Conservation (phyloP, 768 basidiomycete species). For the Hysterangium stoloniferum region DNA sequence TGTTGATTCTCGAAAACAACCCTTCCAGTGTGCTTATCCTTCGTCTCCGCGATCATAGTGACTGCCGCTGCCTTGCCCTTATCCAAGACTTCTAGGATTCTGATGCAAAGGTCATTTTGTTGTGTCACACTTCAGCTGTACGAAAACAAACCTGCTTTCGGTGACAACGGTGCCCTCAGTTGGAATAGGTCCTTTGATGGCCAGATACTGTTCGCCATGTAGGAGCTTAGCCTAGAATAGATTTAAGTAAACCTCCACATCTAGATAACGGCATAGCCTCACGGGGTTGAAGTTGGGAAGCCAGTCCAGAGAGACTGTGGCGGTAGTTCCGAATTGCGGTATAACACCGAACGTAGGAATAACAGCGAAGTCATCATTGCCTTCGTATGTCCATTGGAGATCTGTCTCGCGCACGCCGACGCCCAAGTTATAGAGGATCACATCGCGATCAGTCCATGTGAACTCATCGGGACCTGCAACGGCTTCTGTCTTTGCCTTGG, state of each 20-base stretch:
- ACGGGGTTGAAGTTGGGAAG: slow-evolving; percentile 94
- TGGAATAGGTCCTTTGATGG: slow-evolving; percentile 80
- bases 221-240: slow-evolving; percentile 82
- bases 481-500: slow-evolving; percentile 62
- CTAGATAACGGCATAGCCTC: slow-evolving; percentile 20
- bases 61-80: slow-evolving; percentile 94
- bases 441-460: slow-evolving; percentile 79
- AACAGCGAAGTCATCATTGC: slow-evolving; percentile 75
- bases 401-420: slow-evolving; percentile 91
- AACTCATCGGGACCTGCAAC: slow-evolving; percentile 49
- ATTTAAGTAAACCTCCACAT: background rate
- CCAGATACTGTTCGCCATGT: slow-evolving; percentile 94
- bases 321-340: slow-evolving; percentile 77
- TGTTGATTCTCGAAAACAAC: slow-evolving; percentile 88
- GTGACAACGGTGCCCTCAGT: slow-evolving; percentile 75
- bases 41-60: slow-evolving; percentile 69
- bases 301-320: slow-evolving; percentile 68
- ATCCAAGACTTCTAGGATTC: slow-evolving; percentile 73
- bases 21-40: slow-evolving; percentile 69
- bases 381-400: slow-evolving; percentile 87
- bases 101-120: slow-evolving; percentile 19
- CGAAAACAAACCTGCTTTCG: slow-evolving; percentile 47
- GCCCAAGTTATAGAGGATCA: slow-evolving; percentile 93
- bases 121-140: background rate
- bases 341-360: slow-evolving; percentile 95